Conservation (phyloP, 2,329 filamentous ascomycete species). For the Penicillium polonicum region DNA sequence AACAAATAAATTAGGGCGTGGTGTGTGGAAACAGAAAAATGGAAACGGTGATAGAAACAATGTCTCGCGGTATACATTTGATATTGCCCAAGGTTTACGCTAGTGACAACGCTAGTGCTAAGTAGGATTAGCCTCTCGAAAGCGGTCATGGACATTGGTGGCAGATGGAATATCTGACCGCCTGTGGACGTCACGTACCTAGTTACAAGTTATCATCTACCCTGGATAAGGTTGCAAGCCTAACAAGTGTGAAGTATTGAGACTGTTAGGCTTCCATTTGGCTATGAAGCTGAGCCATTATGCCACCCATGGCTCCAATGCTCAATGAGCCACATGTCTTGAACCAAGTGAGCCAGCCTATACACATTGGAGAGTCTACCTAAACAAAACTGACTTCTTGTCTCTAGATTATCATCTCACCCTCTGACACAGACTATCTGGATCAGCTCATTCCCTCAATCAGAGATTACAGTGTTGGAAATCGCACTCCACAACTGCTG, state of each 20-base stretch:
- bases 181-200: neutral
- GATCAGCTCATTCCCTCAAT: constrained; percentile 93
- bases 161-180: constrained; percentile 5
- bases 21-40: neutral
- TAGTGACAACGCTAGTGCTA: neutral
- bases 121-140: neutral
- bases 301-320: constrained; percentile 19
- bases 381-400: constrained; percentile 11
- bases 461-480: constrained; percentile 79
- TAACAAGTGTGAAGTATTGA: neutral
- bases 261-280: neutral
- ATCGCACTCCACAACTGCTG: constrained; percentile 69
- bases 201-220: neutral
- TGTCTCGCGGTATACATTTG: neutral
- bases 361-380: constrained; percentile 17
- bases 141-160: neutral
- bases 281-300: constrained; percentile 11
- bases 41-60: neutral
- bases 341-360: constrained; percentile 19
- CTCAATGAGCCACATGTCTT: constrained; percentile 23
- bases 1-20: neutral
- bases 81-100: neutral
- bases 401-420: constrained; percentile 80
- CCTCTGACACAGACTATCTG: constrained; percentile 88
- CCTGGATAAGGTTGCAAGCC: neutral